Percentiles rank a stretch among this genome's conserved stretches.
Evolutionary conservation across 106 monocot genomes (phyloP).

Genomic region (Apostasia shenzhenica): DNA sequence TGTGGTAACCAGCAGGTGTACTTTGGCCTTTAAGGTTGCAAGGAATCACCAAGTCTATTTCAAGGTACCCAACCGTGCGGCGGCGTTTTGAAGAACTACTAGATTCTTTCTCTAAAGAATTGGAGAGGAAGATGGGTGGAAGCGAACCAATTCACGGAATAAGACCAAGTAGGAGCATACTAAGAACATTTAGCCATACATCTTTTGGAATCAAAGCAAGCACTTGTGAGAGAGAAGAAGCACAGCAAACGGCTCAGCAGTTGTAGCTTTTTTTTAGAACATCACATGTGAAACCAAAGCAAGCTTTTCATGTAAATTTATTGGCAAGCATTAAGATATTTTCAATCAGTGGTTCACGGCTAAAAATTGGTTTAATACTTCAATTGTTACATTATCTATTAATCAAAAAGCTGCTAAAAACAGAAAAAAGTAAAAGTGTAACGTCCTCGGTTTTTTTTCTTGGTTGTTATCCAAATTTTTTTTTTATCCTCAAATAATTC

Average conservation of each 20-base stretch:
- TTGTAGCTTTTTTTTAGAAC: neutral
- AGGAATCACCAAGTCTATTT: slow-evolving; percentile 91
- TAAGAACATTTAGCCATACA: slow-evolving; percentile 43
- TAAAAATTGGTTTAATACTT: too few relatives aligned
- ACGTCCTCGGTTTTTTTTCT: too few relatives aligned
- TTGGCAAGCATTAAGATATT: too few relatives aligned
- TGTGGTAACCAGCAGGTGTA: neutral
- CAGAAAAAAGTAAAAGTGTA: too few relatives aligned
- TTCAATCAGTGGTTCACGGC: too few relatives aligned
- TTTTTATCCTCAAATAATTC: too few relatives aligned
- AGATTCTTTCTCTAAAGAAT: slow-evolving; percentile 55
- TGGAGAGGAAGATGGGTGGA: slow-evolving; percentile 49
- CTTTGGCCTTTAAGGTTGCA: slow-evolving; percentile 28
- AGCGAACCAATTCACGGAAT: slow-evolving; percentile 24
- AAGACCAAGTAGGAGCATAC: slow-evolving; percentile 14
- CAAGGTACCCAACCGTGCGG: slow-evolving; percentile 73
- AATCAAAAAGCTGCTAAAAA: too few relatives aligned
- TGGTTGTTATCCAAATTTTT: too few relatives aligned
- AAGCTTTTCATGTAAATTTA: too few relatives aligned
- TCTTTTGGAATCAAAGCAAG: slow-evolving; percentile 34
- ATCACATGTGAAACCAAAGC: too few relatives aligned
- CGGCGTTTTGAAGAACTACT: slow-evolving; percentile 66
- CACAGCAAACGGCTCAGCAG: neutral
- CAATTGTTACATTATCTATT: too few relatives aligned
- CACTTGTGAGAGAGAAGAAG: slow-evolving; percentile 13